These are phyloP conservation scores for Achlya hypogyna DNA, from an alignment of 352 stramenopile genomes.

Conservation along the genomic window DNA sequence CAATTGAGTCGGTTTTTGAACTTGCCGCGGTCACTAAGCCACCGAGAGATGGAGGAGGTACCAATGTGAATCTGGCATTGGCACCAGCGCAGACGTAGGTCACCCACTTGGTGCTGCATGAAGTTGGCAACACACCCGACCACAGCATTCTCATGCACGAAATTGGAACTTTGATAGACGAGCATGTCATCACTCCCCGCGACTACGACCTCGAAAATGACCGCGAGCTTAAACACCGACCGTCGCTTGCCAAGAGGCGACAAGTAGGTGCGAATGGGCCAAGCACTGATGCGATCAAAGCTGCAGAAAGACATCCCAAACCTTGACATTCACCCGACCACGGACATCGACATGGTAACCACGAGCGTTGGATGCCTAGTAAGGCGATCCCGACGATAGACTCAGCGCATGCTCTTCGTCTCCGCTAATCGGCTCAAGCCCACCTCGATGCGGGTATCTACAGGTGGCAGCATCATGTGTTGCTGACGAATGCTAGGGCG, in stretches of 20 bases:
- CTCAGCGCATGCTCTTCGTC: not conserved
- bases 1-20: constrained; percentile 18
- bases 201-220: constrained; percentile 1
- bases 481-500: not conserved
- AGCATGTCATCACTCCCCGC: constrained; percentile 12
- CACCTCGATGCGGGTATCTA: not conserved
- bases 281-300: too few relatives aligned
- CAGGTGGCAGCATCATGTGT: too few relatives aligned
- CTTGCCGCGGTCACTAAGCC: constrained; percentile 12
- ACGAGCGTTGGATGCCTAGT: not conserved
- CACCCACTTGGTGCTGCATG: constrained; percentile 7
- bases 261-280: too few relatives aligned
- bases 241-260: constrained; percentile 4
- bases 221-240: not conserved
- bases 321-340: constrained; percentile 10
- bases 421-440: not conserved
- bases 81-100: constrained; percentile 1
- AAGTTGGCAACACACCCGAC: constrained; percentile 18
- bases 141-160: constrained; percentile 20
- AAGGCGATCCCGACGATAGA: not conserved
- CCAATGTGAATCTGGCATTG: not conserved
- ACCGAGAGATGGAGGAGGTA: constrained; percentile 19
- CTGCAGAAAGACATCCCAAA: constrained; percentile 17
- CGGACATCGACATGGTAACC: constrained; percentile 10
- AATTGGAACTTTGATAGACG: constrained; percentile 18